Conservation (phyloP, 306 rosid species). For the Vigna mungo region DNA sequence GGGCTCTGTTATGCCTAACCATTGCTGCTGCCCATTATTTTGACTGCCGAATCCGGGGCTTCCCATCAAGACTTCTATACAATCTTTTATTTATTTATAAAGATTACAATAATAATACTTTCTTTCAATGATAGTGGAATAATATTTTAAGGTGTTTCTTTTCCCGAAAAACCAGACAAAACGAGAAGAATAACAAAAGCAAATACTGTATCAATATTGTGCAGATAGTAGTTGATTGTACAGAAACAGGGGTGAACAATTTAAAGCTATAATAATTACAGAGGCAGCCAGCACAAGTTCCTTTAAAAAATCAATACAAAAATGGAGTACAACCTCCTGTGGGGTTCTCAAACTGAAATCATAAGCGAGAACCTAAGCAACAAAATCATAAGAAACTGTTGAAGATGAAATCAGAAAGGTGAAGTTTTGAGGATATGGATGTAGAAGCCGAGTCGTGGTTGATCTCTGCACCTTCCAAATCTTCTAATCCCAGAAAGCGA, state of each 20-base stretch:
- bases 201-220: conserved; percentile 32
- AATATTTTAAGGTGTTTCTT: conserved; percentile 32
- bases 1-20: conserved; percentile 90
- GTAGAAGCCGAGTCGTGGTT: too few species aligned
- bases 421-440: too few species aligned
- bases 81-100: not conserved
- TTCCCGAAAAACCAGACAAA: conserved; percentile 32
- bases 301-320: not conserved
- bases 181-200: conserved; percentile 28
- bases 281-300: not conserved
- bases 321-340: conserved; percentile 45
- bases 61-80: conserved; percentile 60
- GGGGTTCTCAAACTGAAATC: conserved; percentile 30
- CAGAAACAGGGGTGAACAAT: conserved; percentile 37
- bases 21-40: conserved; percentile 66
- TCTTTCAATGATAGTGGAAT: conserved; percentile 43
- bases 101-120: not conserved
- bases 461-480: too few species aligned
- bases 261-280: conserved; percentile 51
- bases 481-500: too few species aligned
- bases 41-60: conserved; percentile 63
- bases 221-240: conserved; percentile 52
- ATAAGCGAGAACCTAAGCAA: conserved; percentile 43
- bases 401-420: conserved; percentile 16
- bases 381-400: conserved; percentile 22